Evolutionary conservation across 2,329 filamentous ascomycete genomes (phyloP), one percentile per base, ranked within the genome.

Genomic region (Colletotrichum limetticola): DNA sequence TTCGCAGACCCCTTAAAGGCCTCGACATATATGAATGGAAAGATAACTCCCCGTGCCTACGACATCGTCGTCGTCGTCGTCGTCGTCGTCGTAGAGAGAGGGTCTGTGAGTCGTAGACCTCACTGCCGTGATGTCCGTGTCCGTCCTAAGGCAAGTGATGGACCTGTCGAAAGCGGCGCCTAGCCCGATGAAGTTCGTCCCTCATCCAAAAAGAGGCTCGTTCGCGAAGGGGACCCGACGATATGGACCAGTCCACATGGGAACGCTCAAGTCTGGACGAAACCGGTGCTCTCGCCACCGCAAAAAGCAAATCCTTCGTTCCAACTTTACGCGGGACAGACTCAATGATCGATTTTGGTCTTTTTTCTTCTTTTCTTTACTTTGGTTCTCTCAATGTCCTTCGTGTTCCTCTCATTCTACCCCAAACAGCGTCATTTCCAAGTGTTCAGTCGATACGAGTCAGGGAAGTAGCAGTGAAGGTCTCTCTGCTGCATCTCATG

Each of bases 191-290:
- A 28, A 68, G 65, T 52, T 24, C 26, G 19, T 37, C 35, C 49
- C 30, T 58, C n/a, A 4, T 37, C 69, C n/a, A 53, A 63, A 64
- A 70, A 28, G 55, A 70, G 66, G 59, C 60, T 72, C 58, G 60
- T 60, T 72, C 70, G 70, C 70, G 49, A 70, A 72, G 42, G 42
- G 42, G 70, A 72, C 59, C 70, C 70, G 60, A 72, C 66, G 55
- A 72, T 49, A 57, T 57, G 70, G 70, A 49, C 70, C 59, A 68
- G 55, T 46, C 66, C 46, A 64, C 30, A 63, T 55, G n/a, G 65
- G 59, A 68, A 62, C 57, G 32, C 26, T 62, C 16, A 14, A 32
- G n/a, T 35, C 37, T 62, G 58, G 68, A 63, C 53, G 69, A 64
- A 69, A 60, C 53, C 58, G 37, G 37, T 49, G 37, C 22, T 12